Evolutionary conservation across 1,284 basidiomycete genomes (phyloP), one percentile per base, ranked within the genome.

Genomic region (Anthracocystis panici-leucophaei): DNA sequence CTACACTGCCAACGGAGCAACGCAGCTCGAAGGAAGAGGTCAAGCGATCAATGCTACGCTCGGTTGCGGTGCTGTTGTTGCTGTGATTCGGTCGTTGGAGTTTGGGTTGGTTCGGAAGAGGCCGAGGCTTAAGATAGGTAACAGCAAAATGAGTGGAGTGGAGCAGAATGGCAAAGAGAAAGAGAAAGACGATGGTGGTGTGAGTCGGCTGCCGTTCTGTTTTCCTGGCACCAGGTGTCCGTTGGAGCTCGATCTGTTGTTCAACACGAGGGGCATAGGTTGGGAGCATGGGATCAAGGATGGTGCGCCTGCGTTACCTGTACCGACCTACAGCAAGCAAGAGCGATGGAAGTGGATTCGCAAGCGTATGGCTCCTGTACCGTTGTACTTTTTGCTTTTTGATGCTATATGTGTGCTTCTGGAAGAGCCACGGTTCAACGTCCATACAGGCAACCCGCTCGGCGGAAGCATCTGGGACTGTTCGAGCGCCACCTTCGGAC

Each of bases 201-300:
- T 23, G 3, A 52, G 42, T 20, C 44, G 14, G 10, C 29, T 78
- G 57, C 76, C 76, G 0, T 23, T 45, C 31, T 65, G 44, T 60
- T 70, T 74, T n/a, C 77, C 77, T 0, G 65, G 71, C 5, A 76
- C 74, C 5, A 29, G 29, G 10, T 31, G 49, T 16, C 71, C 67
- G 2, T 44, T 76, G 21, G 75, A 67, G 52, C 44, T 77, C 7
- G 77, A 79, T 46, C 49, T 74, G 9, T 51, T 75, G 20, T 12
- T 57, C 23, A 72, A 71, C 31, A 9, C 72, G n/a, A 57, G 77
- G n/a, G 75, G 59, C 2, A 16, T 75, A 1, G 77, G 77, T 18
- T 79, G 77, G 77, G 52, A 68, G 42, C 52, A 70, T 23, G 77
- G 77, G 25, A 44, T 73, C 18, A 64, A 58, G n/a, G 42, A 57